Evolutionary conservation across 805 yeast species (phyloP), one percentile per base, ranked within the genome.

Genomic region (Limtongia smithiae): DNA sequence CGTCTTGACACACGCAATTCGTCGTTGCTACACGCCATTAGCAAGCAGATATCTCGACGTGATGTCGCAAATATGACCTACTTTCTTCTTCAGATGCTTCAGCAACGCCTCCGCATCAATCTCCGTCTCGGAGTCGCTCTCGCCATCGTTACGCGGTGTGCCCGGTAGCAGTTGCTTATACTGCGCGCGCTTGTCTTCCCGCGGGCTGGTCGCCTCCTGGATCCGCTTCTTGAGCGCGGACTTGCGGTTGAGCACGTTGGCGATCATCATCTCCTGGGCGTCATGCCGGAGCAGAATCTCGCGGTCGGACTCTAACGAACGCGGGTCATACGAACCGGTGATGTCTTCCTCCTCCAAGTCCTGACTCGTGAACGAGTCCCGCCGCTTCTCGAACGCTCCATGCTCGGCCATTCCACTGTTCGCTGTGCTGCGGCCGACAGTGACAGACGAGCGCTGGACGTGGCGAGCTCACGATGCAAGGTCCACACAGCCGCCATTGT

Each of bases 91-190:
- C 15, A 54, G 42, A 37, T 50, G 25, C 22, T 46, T 54, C 20
- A 55, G 33, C 41, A 49, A 58, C 6, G 58, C 33, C 42, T 55
- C 59, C 2, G 59, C 59, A 18, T 55, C 59, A 20, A 55, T 3
- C 39, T 50, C 59, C 17, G 54, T 33, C 32, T 50, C 55, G 12
- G 40, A 44, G 25, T 51, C 57, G 20, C 36, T 41, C 15, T 43
- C 41, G 11, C 24, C 37, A 18, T 36, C 51, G 3, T 40, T n/a
- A 11, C 15, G 12, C n/a, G 25, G 35, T 15, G 36, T 46, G 11
- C 20, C 28, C 3, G 30, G 43, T 15, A 21, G 25, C n/a, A 52
- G 33, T 30, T 37, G 40, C 11, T 40, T 33, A 32, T 52, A 52
- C 11, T 21, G 27, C 2, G 46, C 49, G 18, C 42, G 17, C 17